Conservation (phyloP, 805 yeast species). For the Wickerhamiella alocasiicola region DNA sequence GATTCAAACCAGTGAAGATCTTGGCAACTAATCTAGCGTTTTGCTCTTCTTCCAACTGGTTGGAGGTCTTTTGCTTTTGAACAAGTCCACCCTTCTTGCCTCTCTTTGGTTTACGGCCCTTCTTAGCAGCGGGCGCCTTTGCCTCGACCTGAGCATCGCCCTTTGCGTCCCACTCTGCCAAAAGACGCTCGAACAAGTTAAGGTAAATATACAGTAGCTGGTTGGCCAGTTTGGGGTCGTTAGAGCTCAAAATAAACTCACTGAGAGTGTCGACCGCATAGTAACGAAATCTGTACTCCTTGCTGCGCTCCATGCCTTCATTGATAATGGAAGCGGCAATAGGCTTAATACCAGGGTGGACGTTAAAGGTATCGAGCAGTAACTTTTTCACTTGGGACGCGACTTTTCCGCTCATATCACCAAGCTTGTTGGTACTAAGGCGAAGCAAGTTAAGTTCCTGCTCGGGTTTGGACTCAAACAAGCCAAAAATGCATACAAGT, state of each 20-base stretch:
- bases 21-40: constrained; percentile 80
- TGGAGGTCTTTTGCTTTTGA: constrained; percentile 22
- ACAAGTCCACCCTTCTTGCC: constrained; percentile 58
- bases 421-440: constrained; percentile 84
- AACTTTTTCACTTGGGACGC: constrained; percentile 78
- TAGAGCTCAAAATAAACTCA: constrained; percentile 76
- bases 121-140: constrained; percentile 37
- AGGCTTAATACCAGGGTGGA: constrained; percentile 91
- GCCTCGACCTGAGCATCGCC: constrained; percentile 29
- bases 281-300: constrained; percentile 76
- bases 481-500: constrained; percentile 63
- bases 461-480: constrained; percentile 80
- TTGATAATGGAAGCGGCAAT: constrained; percentile 67
- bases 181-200: constrained; percentile 69
- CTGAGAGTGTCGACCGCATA: constrained; percentile 80
- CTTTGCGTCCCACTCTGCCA: constrained; percentile 52
- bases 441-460: constrained; percentile 86
- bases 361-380: constrained; percentile 67
- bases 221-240: constrained; percentile 74
- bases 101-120: constrained; percentile 63
- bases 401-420: constrained; percentile 85
- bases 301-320: constrained; percentile 60
- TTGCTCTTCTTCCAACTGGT: constrained; percentile 46
- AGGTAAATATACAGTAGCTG: constrained; percentile 72
- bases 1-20: constrained; percentile 82